Conservation (phyloP, 2,329 filamentous ascomycete genomes). For the Stagonosporopsis chrysanthemi region DNA sequence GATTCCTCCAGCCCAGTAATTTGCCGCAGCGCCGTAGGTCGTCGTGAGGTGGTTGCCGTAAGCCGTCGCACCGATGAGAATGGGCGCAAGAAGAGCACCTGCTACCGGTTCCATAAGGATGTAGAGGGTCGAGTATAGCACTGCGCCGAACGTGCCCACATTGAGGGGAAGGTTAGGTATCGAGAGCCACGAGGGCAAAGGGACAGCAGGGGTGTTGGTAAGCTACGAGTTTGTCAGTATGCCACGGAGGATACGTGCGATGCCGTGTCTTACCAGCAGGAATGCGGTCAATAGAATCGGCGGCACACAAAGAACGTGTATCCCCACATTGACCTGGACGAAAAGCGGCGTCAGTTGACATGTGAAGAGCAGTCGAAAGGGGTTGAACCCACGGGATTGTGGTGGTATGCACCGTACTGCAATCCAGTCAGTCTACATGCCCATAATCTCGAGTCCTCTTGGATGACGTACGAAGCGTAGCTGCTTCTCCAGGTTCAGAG, state of each 20-base stretch:
- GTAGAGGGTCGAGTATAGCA: slow-evolving; percentile 79
- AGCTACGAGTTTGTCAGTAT: slow-evolving; percentile 50
- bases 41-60: slow-evolving; percentile 76
- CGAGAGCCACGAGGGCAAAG: slow-evolving; percentile 61
- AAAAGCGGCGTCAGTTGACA: slow-evolving; percentile 35
- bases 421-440: slow-evolving; percentile 21
- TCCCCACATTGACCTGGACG: slow-evolving; percentile 72
- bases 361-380: slow-evolving; percentile 16
- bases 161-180: slow-evolving; percentile 67
- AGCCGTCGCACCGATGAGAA: slow-evolving; percentile 79
- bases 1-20: slow-evolving; percentile 71
- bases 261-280: slow-evolving; percentile 66
- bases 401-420: slow-evolving; percentile 85
- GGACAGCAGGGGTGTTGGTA: slow-evolving; percentile 64
- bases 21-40: slow-evolving; percentile 66
- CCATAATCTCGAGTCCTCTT: not conserved
- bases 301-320: slow-evolving; percentile 82
- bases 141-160: slow-evolving; percentile 63
- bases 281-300: slow-evolving; percentile 75
- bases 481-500: slow-evolving; percentile 80
- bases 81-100: slow-evolving; percentile 75
- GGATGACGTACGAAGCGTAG: slow-evolving; percentile 74
- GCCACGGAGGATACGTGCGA: not conserved
- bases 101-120: slow-evolving; percentile 94
- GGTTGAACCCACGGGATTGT: slow-evolving; percentile 65